These are phyloP conservation scores for Athelia psychrophila DNA, from an alignment of 1,284 basidiomycete genomes.

Conservation along the genomic window DNA sequence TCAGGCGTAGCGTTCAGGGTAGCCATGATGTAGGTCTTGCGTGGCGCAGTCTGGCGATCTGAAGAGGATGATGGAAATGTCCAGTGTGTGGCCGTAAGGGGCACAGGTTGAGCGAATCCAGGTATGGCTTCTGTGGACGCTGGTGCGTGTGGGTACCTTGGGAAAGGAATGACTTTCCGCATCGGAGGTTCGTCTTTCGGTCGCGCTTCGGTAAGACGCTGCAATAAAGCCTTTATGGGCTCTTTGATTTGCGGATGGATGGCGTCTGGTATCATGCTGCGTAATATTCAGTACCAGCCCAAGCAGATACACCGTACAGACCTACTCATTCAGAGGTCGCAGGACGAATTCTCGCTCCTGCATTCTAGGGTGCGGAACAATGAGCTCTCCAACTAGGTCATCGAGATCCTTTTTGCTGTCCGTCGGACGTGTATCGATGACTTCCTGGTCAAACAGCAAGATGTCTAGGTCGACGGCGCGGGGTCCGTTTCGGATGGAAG, in stretches of 20 bases:
- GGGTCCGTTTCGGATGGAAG: slow-evolving; percentile 84
- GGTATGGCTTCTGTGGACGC: slow-evolving; percentile 4
- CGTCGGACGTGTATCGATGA: slow-evolving; percentile 57
- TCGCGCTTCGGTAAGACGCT: slow-evolving; percentile 30
- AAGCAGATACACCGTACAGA: neutral
- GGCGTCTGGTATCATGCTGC: slow-evolving; percentile 70
- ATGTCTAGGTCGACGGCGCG: slow-evolving; percentile 93
- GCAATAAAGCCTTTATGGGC: slow-evolving; percentile 46
- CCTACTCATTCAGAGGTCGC: slow-evolving; percentile 84
- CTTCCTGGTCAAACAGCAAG: slow-evolving; percentile 69
- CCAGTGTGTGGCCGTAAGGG: slow-evolving; percentile 54
- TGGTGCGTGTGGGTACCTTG: slow-evolving; percentile 38
- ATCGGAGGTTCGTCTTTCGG: slow-evolving; percentile 41
- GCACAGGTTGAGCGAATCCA: slow-evolving; percentile 24
- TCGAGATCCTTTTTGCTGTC: slow-evolving; percentile 39
- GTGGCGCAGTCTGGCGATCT: slow-evolving; percentile 11
- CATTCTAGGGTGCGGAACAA: slow-evolving; percentile 83
- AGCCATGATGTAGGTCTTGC: slow-evolving; percentile 82
- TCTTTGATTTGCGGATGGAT: slow-evolving; percentile 57
- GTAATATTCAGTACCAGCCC: slow-evolving; percentile 2
- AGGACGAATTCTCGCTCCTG: slow-evolving; percentile 91
- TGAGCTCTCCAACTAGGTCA: slow-evolving; percentile 61
- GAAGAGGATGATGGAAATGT: slow-evolving; percentile 33
- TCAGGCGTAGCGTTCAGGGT: slow-evolving; percentile 96
- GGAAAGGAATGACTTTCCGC: slow-evolving; percentile 66